phyloP scores from a whole-genome alignment of 768 basidiomycete species.

The Leccinum arenicola region DNA sequence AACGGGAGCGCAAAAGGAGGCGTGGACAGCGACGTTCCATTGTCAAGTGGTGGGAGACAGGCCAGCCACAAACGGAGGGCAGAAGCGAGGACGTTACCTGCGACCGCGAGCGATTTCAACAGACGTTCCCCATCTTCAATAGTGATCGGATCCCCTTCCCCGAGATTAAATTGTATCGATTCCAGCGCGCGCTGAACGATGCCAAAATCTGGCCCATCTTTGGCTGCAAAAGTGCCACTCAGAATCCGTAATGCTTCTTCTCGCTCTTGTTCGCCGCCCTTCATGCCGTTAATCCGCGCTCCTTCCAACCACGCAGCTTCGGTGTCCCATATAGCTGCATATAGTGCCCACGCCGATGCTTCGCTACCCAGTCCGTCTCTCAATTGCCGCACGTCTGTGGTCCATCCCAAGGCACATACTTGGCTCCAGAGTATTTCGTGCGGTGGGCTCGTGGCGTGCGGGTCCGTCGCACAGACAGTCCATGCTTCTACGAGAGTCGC shows the following conservation, averaged over 20 bases:
- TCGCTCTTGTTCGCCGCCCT: constrained; percentile 65
- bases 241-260: constrained; percentile 34
- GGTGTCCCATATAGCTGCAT: constrained; percentile 38
- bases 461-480: constrained; percentile 85
- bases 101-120: constrained; percentile 31
- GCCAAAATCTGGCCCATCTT: constrained; percentile 32
- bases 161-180: constrained; percentile 32
- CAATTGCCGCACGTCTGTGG: constrained; percentile 48
- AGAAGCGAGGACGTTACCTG: constrained; percentile 40
- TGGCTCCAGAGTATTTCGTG: constrained; percentile 94
- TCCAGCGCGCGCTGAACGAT: constrained; percentile 39
- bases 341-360: constrained; percentile 27
- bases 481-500: constrained; percentile 61
- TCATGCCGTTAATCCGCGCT: constrained; percentile 63
- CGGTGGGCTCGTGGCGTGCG: constrained; percentile 79
- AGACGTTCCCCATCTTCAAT: constrained; percentile 6
- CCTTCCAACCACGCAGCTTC: constrained; percentile 76
- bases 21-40: constrained; percentile 35
- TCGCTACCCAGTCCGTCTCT: constrained; percentile 32
- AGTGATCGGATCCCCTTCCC: neutral
- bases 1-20: constrained; percentile 68
- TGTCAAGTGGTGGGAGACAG: constrained; percentile 46
- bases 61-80: constrained; percentile 64
- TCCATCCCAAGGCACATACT: constrained; percentile 77
- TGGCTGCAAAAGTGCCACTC: constrained; percentile 36